These are phyloP conservation scores for Wickerhamomyces sydowiorum DNA, from an alignment of 805 yeast genomes.

Conservation along the genomic window DNA sequence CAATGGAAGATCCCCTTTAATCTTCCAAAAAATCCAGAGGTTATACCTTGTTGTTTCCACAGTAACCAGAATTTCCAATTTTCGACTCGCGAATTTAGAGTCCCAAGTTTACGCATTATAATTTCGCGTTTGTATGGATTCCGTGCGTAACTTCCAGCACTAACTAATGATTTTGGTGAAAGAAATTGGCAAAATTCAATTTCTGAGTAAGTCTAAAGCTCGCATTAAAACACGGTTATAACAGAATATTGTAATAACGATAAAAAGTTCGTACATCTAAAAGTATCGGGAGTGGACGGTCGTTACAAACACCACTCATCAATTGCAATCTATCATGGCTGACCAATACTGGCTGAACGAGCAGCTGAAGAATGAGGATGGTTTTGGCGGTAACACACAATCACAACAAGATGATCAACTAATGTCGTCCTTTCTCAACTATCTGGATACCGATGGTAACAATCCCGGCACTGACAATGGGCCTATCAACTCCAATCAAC, in stretches of 20 bases:
- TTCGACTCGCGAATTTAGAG: too few relatives aligned
- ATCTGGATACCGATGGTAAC: slow-evolving; percentile 32
- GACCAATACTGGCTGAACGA: slow-evolving; percentile 24
- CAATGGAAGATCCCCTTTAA: too few relatives aligned
- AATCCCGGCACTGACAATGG: not conserved
- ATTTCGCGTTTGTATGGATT: too few relatives aligned
- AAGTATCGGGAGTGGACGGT: not conserved
- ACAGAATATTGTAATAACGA: not conserved
- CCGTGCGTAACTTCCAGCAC: not conserved
- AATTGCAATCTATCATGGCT: slow-evolving; percentile 11
- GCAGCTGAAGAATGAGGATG: slow-evolving; percentile 20
- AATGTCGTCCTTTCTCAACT: slow-evolving; percentile 44
- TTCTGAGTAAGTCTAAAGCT: not conserved
- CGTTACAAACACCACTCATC: not conserved
- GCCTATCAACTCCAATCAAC: not conserved
- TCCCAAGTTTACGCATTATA: too few relatives aligned
- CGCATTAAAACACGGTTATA: slow-evolving; percentile 1
- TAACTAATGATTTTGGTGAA: not conserved
- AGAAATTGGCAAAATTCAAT: not conserved
- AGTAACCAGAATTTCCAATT: too few relatives aligned
- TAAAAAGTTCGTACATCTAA: not conserved
- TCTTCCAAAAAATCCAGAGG: too few relatives aligned
- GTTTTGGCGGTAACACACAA: slow-evolving; percentile 12
- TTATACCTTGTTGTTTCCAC: too few relatives aligned
- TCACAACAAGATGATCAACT: slow-evolving; percentile 19